phyloP scores from a whole-genome alignment of 768 basidiomycete genomes.

The Strobilomyces confusus region DNA sequence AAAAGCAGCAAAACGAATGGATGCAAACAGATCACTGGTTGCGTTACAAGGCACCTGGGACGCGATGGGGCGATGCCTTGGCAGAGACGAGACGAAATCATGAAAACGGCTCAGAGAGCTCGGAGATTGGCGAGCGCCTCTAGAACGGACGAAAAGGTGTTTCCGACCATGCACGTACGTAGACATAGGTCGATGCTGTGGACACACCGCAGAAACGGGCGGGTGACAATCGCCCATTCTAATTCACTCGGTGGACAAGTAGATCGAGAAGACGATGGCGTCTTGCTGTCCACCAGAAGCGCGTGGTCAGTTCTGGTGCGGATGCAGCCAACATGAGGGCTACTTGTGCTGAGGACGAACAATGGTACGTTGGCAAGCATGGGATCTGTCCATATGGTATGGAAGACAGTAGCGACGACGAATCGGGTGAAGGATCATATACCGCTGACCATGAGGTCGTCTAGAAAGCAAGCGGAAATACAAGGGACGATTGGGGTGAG shows the following conservation, averaged over 20 bases:
- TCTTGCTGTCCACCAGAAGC: background rate
- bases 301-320: background rate
- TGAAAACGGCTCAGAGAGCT: background rate
- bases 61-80: background rate
- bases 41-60: background rate
- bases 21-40: conserved; percentile 12
- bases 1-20: conserved; percentile 12
- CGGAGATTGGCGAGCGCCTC: background rate
- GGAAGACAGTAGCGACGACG: no score
- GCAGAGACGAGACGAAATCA: background rate
- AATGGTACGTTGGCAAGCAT: background rate
- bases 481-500: no score
- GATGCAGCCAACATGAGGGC: no score
- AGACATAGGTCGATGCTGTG: conserved; percentile 5
- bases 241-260: conserved; percentile 16
- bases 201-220: background rate
- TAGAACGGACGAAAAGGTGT: conserved; percentile 2
- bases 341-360: no score
- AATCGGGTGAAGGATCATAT: no score
- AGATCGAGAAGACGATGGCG: background rate
- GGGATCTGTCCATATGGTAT: background rate
- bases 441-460: no score
- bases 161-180: conserved; percentile 11
- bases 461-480: no score
- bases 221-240: conserved; percentile 1